Percentiles rank a stretch among this genome's conserved stretches.
These are phyloP conservation scores for Trichophyton equinum DNA, from an alignment of 2,329 filamentous ascomycete species.

Conservation along the genomic window DNA sequence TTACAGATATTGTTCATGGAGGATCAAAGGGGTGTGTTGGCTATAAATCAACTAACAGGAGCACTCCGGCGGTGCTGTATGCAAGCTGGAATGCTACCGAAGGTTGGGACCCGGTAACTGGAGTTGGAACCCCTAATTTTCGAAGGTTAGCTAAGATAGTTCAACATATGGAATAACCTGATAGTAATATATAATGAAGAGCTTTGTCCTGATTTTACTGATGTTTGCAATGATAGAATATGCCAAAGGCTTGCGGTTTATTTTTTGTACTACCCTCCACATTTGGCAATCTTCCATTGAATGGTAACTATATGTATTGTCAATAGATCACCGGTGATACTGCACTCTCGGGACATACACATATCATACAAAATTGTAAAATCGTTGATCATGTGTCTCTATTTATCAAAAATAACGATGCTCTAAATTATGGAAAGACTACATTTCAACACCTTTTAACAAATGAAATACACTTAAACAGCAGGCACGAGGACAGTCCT, in stretches of 20 bases:
- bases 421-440: background rate
- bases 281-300: too few relatives aligned
- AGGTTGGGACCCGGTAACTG: slow-evolving; percentile 41
- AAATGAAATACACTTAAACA: background rate
- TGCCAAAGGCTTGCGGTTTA: background rate
- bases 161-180: background rate
- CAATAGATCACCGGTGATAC: background rate
- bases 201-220: too few relatives aligned
- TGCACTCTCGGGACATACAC: background rate
- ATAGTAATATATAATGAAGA: background rate
- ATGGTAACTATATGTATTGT: too few relatives aligned
- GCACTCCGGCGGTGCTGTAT: slow-evolving; percentile 30
- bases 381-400: background rate
- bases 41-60: slow-evolving; percentile 25
- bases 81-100: slow-evolving; percentile 40
- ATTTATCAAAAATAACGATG: background rate
- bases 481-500: background rate
- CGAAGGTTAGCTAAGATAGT: slow-evolving; percentile 4
- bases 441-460: background rate
- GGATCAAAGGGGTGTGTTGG: slow-evolving; percentile 36
- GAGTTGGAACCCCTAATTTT: slow-evolving; percentile 27
- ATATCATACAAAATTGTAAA: background rate
- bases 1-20: slow-evolving; percentile 39
- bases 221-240: background rate
- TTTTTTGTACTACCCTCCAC: too few relatives aligned